Conservation (phyloP, 345 rosid genomes). For the Rhodomyrtus tomentosa region DNA sequence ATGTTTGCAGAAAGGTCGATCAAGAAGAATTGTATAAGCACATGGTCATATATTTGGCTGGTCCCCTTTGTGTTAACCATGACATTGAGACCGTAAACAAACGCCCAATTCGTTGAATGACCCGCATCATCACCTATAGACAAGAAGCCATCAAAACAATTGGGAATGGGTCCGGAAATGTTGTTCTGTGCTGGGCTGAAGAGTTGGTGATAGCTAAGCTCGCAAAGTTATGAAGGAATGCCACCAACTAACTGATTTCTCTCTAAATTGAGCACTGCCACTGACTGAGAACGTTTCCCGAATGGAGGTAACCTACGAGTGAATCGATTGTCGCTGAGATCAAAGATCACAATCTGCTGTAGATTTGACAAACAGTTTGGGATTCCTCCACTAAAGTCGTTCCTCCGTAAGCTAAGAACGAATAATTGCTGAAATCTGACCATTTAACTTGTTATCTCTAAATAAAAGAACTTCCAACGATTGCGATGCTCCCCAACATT, state of each 20-base stretch:
- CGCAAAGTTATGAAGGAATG: too few species aligned
- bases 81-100: not conserved
- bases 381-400: not conserved
- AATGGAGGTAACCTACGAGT: too few species aligned
- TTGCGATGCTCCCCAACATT: not conserved
- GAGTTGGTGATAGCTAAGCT: too few species aligned
- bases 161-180: not conserved
- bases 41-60: not conserved
- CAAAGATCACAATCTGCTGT: too few species aligned
- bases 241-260: too few species aligned
- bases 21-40: not conserved
- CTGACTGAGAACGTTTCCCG: too few species aligned
- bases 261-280: too few species aligned
- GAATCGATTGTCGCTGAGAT: too few species aligned
- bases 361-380: not conserved
- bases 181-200: too few species aligned
- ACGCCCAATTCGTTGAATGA: not conserved
- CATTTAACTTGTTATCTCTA: not conserved
- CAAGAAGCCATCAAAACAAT: not conserved
- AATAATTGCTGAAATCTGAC: not conserved
- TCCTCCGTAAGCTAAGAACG: not conserved
- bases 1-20: not conserved
- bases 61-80: not conserved
- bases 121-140: not conserved
- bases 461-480: rapidly evolving